Base-by-base conservation (phyloP, 768 basidiomycete genomes). In the Suillus decipiens region DNA sequence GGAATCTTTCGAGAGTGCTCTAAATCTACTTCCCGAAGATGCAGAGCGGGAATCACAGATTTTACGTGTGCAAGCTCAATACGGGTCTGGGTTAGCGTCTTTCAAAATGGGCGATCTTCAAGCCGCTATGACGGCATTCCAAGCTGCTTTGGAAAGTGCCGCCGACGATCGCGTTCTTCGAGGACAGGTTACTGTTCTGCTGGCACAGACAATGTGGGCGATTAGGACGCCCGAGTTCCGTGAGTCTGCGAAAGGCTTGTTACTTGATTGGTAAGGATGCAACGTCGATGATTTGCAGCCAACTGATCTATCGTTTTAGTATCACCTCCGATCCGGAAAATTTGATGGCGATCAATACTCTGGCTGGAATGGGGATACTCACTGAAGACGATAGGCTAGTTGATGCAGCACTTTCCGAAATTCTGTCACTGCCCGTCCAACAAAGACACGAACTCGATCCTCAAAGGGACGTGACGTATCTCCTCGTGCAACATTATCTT, bases 281-380 rank as follows among this genome's bases (percentile, higher is more conserved):
- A 33, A 12, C 31, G 61, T 19, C 37, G 47, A 10, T 5, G 43
- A 22, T 61, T 28, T n/a, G 42, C 41, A 34, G 67, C 24, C 63
- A n/a, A 57, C 36, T 57, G 48, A 59, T 53, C 34, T 59, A 55
- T 47, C 34, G 54, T 33, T 60, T 22, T 67, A 96, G 95, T 69
- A 89, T 97, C 66, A 81, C 88, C 0, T 75, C 81, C 31, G 92
- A 96, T 71, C 83, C 89, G 0, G 89, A 89, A 64, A 93, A 95
- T 70, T 72, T 95, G 57, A 80, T 84, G 60, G 93, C 93, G 1
- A 90, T 96, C 73, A 92, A 89, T 53, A 84, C 88, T 0, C 83
- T 98, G 1, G 91, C 92, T 0, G 91, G 90, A n/a, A 94, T 97
- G 86, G 95, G 93, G 12, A 87, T 95, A 61, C 76, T 95, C 60